These are phyloP conservation scores for Erysiphe pulchra DNA, from an alignment of 2,329 filamentous ascomycete species.

Conservation along the genomic window DNA sequence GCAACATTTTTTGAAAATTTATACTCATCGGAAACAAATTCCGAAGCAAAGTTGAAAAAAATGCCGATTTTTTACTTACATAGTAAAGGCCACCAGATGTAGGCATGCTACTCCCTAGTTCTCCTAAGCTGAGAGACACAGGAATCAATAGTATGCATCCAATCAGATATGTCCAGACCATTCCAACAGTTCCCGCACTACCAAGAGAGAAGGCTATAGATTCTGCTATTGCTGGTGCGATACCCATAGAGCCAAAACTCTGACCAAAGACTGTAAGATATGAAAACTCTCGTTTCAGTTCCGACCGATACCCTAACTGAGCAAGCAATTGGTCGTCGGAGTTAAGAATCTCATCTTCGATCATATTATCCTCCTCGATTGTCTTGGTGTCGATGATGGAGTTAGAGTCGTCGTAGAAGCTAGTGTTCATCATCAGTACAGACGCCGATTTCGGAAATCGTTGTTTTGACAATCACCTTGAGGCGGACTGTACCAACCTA, in stretches of 20 bases:
- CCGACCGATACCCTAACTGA: slow-evolving; percentile 22
- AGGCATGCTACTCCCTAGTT: slow-evolving; percentile 27
- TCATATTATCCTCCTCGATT: not conserved
- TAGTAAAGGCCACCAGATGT: slow-evolving; percentile 31
- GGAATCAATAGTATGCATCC: slow-evolving; percentile 30
- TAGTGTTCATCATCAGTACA: not conserved
- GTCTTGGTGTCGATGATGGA: not conserved
- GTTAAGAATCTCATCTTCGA: not conserved
- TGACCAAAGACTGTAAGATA: slow-evolving; percentile 36
- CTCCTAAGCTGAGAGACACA: slow-evolving; percentile 31
- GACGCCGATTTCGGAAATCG: not conserved
- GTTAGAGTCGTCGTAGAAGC: not conserved
- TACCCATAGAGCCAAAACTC: slow-evolving; percentile 32
- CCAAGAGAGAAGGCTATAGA: slow-evolving; percentile 32
- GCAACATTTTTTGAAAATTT: not conserved
- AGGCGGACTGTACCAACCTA: not conserved
- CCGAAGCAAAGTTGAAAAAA: not conserved
- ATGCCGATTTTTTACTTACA: not conserved
- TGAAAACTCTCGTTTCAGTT: slow-evolving; percentile 32
- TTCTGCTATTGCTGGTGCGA: slow-evolving; percentile 32
- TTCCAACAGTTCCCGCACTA: slow-evolving; percentile 27
- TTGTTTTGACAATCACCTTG: not conserved
- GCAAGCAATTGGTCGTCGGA: slow-evolving; percentile 3
- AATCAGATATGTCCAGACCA: slow-evolving; percentile 37
- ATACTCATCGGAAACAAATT: not conserved